These are phyloP conservation scores for Gossypium stocksii DNA, from an alignment of 345 rosid species.

Conservation along the genomic window DNA sequence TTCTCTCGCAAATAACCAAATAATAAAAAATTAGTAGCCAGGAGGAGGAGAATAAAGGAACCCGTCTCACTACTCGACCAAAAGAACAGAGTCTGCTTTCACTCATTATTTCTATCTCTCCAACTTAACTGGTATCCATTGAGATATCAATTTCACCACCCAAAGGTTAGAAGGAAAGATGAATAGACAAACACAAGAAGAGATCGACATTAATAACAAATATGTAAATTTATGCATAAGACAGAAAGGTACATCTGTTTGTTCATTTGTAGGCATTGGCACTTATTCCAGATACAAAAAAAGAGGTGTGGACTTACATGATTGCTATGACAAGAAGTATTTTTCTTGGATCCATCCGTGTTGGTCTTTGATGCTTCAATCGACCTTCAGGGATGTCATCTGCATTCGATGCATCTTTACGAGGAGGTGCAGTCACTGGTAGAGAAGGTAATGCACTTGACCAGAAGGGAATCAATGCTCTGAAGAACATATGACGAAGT, in stretches of 20 bases:
- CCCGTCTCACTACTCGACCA: background rate
- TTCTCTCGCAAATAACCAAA: too few species aligned
- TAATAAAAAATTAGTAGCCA: too few species aligned
- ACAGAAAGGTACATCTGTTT: background rate
- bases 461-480: slow-evolving; percentile 97
- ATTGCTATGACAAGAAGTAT: slow-evolving; percentile 79
- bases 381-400: slow-evolving; percentile 71
- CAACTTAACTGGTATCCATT: background rate
- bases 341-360: slow-evolving; percentile 86
- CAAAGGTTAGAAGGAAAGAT: background rate
- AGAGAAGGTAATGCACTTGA: slow-evolving; percentile 91
- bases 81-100: background rate
- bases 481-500: slow-evolving; percentile 76
- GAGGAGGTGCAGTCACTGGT: slow-evolving; percentile 94
- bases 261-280: background rate
- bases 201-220: background rate
- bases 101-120: background rate
- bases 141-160: background rate
- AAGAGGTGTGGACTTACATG: slow-evolving; percentile 13
- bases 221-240: background rate
- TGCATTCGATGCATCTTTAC: slow-evolving; percentile 59
- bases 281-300: background rate
- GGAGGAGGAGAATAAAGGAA: background rate
- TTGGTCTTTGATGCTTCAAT: slow-evolving; percentile 54
- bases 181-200: background rate